Percentiles rank a stretch among this genome's conserved stretches.
Conservation (phyloP, 805 yeast species). For the Ogataea trehalophila region DNA sequence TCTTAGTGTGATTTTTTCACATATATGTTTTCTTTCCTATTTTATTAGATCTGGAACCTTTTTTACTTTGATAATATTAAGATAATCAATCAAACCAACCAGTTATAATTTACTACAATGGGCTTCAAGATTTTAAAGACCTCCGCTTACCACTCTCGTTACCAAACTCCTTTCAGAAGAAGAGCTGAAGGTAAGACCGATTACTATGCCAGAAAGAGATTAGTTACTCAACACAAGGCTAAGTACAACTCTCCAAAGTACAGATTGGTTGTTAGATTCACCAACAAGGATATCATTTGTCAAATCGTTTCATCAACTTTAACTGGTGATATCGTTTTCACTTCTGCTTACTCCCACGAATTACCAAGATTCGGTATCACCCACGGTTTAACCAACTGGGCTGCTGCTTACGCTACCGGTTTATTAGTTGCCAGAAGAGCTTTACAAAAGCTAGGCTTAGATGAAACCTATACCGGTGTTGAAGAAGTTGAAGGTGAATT, state of each 20-base stretch:
- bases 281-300: conserved; percentile 98
- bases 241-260: conserved; percentile 99
- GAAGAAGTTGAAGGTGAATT: conserved; percentile 99
- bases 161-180: conserved; percentile 99
- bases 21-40: neutral
- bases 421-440: conserved; percentile 98
- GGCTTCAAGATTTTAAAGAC: conserved; percentile 72
- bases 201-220: conserved; percentile 99
- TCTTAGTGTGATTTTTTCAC: too few species aligned
- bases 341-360: conserved; percentile 99
- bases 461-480: conserved; percentile 97
- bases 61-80: too few species aligned
- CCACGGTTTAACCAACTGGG: conserved; percentile 99
- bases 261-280: conserved; percentile 99
- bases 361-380: conserved; percentile 95
- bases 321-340: conserved; percentile 92
- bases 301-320: conserved; percentile 96
- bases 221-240: conserved; percentile 99
- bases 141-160: conserved; percentile 97
- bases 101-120: conserved; percentile 43
- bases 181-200: conserved; percentile 99
- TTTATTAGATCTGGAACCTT: neutral
- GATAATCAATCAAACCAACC: neutral
- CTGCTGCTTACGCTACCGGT: conserved; percentile 99
- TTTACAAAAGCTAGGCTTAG: conserved; percentile 94